Evolutionary conservation across 2,329 filamentous ascomycete genomes (phyloP).

Genomic region (Leptoxyphium fumago): DNA sequence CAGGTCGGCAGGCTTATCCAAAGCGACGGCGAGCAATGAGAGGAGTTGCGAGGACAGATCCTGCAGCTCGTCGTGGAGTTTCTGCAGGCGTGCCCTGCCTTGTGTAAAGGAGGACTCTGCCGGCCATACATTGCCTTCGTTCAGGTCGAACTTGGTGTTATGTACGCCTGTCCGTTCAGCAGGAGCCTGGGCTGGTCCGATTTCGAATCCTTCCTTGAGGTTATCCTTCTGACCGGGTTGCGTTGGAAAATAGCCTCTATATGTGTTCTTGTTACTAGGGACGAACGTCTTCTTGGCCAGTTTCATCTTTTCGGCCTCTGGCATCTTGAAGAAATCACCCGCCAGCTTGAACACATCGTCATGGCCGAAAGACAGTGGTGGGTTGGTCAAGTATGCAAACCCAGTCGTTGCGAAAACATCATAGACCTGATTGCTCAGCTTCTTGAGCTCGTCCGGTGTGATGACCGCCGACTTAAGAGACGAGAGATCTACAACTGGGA

Average conservation of each 20-base stretch:
- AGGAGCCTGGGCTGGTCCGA: constrained; percentile 20
- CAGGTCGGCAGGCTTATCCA: constrained; percentile 24
- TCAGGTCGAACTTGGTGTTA: constrained; percentile 22
- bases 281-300: constrained; percentile 30
- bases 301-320: constrained; percentile 6
- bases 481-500: constrained; percentile 29
- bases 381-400: constrained; percentile 32
- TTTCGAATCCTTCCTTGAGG: constrained; percentile 34
- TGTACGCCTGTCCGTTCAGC: constrained; percentile 1
- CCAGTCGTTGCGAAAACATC: constrained; percentile 31
- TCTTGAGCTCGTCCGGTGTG: constrained; percentile 13
- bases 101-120: constrained; percentile 8
- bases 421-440: constrained; percentile 25
- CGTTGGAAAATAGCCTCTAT: constrained; percentile 32
- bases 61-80: constrained; percentile 27
- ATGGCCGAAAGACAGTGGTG: constrained; percentile 27
- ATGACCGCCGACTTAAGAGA: constrained; percentile 16
- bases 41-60: constrained; percentile 24
- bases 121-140: constrained; percentile 30
- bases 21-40: constrained; percentile 24
- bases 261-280: constrained; percentile 27
- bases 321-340: constrained; percentile 11
- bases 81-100: constrained; percentile 17
- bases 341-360: constrained; percentile 28
- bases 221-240: constrained; percentile 27